phyloP scores from a whole-genome alignment of 1,284 basidiomycete genomes.

The Mycosarcoma mackinlayi region DNA sequence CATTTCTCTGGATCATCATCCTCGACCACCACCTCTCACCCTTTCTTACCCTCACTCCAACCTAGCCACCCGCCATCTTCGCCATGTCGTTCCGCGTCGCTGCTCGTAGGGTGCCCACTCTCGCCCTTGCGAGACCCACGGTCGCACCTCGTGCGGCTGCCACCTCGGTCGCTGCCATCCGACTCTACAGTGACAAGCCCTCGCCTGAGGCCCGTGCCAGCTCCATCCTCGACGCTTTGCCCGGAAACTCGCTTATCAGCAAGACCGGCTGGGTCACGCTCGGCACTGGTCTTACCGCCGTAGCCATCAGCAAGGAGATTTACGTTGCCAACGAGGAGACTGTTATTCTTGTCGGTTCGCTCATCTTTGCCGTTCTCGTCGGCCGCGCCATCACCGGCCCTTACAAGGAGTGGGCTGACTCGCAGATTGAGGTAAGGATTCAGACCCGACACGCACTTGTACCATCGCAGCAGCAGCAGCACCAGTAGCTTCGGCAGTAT shows the following conservation, averaged over 20 bases:
- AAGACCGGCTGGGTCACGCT: conserved; percentile 91
- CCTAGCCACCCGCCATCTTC: conserved; percentile 12
- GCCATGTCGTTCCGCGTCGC: conserved; percentile 50
- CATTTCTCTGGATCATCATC: conserved; percentile 6
- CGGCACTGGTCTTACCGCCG: conserved; percentile 87
- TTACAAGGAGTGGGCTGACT: conserved; percentile 87
- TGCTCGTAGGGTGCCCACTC: conserved; percentile 44
- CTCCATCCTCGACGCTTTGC: conserved; percentile 89
- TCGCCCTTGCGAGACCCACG: conserved; percentile 50
- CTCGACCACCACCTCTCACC: conserved; percentile 11
- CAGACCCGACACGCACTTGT: neutral
- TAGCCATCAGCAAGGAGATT: conserved; percentile 95
- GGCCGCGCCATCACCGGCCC: conserved; percentile 83
- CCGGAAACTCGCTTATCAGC: conserved; percentile 89
- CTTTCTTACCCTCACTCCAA: conserved; percentile 5
- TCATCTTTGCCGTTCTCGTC: conserved; percentile 83
- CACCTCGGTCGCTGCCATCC: conserved; percentile 47
- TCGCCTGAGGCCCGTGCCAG: conserved; percentile 85
- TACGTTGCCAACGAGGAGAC: conserved; percentile 90
- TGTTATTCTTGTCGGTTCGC: conserved; percentile 78
- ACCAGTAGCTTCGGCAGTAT: neutral
- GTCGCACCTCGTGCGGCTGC: conserved; percentile 39
- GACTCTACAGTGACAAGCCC: conserved; percentile 66
- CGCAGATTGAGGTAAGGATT: conserved; percentile 60
- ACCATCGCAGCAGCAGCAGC: neutral